Base-by-base conservation (phyloP, 495 filamentous ascomycete species). In the Lophiotrema nucula region DNA sequence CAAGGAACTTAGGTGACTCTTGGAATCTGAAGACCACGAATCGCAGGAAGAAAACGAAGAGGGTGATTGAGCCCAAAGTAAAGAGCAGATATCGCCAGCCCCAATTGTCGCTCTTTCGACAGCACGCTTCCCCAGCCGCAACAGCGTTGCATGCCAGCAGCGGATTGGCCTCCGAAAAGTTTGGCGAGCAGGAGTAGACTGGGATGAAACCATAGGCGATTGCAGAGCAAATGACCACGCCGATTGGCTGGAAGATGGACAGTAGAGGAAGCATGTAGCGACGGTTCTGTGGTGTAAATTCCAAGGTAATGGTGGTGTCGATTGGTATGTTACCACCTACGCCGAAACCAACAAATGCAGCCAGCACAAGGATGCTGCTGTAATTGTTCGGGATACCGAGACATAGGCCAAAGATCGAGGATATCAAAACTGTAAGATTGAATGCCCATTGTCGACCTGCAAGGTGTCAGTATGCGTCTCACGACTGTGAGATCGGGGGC, bases 31-130 rank as follows among this genome's bases (percentile, higher is more conserved):
- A 79, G 24, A 77, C 57, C 1, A 74, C 56, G 37, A 77, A 76
- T 11, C 76, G 73, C 1, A 77, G 57, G 58, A 76, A 60, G 58
- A 77, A 77, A 18, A 77, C 67, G n/a, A 69, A 44, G 0, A 78
- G 63, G 5, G 73, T 74, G 44, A 78, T 69, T 1, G 58, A 68
- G 10, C 76, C 76, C 4, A 77, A 46, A 4, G 70, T 73, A 47
- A 69, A 81, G 59, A 75, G 70, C 11, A 81, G 67, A 57, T 83
- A 83, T 13, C 81, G 73, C 81, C 81, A 83, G 3, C 80, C 80
- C 60, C 70, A 69, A 62, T 82, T 83, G 51, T 76, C 72, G 0
- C 56, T 68, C 26, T 74, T 70, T 0, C 69, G 76, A 54, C 82
- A 85, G 47, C 42, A 56, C 8, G 24, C 13, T 41, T 56, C 10